Base-by-base conservation (phyloP, 1,139 yeast genomes). In the Lodderomyces orthopsilosis region DNA sequence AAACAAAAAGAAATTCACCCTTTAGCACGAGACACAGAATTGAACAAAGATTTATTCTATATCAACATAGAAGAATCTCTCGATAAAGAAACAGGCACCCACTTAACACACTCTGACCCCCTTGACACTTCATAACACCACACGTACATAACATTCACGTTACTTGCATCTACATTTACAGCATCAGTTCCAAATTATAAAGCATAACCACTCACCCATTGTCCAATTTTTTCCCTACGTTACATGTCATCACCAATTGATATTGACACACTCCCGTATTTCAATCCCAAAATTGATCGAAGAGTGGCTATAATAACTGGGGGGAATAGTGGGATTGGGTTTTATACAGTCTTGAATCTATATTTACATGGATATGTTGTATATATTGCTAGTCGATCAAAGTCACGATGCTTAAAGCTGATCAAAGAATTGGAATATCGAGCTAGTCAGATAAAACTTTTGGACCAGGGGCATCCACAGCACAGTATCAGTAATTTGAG, bases 251-350 rank as follows among this genome's bases (percentile, higher is more conserved):
- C 45, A 13, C 34, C 19, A 17, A 41, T 53, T 41, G 55, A 66
- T 35, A 65, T 68, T 2, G 51, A 51, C 14, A 45, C 59, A 1
- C 63, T 70, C 8, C 73, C 74, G 1, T 75, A 70, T 51, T 53
- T 59, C 28, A 59, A 74, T 45, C 78, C 79, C 0, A 40, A 46
- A 5, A 47, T 36, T 10, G 75, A 74, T 17, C 68, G 85, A 22
- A 68, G 78, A 46, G 83, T 85, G 2, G 90, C 85, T 0, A 62
- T 87, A 6, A 79, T 88, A 24, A 84, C 94, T 0, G 95, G 95
- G 1, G 95, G 90, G 5, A 85, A 83, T 55, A 74, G 84, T 37
- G 95, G 95, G 0, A 74, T 86, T 18, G 96, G 96, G 4, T 86
- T 81, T 72, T 85, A 69, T 58, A 84, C 94, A 0, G 86, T 78